A percentile compares a stretch with the other conserved stretches of the same genome.
phyloP scores from a whole-genome alignment of 768 basidiomycete species.

The Rhizopogon vesiculosus region DNA sequence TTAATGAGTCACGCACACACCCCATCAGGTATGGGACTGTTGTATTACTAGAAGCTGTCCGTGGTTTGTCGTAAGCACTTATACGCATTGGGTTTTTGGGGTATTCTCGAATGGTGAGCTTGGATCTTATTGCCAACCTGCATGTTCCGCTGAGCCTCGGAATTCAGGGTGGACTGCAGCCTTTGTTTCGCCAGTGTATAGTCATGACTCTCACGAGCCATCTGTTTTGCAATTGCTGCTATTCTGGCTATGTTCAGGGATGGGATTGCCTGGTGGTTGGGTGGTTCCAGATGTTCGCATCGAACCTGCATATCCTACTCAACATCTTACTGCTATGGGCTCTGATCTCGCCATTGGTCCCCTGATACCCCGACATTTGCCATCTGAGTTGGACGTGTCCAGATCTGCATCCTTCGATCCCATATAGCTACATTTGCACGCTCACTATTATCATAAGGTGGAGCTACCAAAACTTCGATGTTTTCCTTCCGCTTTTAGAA shows the following conservation, averaged over 20 bases:
- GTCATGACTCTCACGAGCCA: slow-evolving; percentile 35
- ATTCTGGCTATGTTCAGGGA: slow-evolving; percentile 55
- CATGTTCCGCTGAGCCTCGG: slow-evolving; percentile 3
- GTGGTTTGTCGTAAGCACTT: slow-evolving; percentile 40
- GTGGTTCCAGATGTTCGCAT: slow-evolving; percentile 18
- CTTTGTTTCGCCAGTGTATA: slow-evolving; percentile 44
- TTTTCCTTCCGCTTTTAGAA: neutral
- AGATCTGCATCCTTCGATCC: neutral
- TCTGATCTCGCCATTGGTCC: slow-evolving; percentile 12
- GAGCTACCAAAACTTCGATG: neutral
- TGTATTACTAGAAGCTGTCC: slow-evolving; percentile 30
- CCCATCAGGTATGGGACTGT: slow-evolving; percentile 33
- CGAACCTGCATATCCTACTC: slow-evolving; percentile 15
- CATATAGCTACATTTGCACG: neutral
- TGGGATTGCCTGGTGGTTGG: slow-evolving; percentile 32
- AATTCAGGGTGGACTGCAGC: slow-evolving; percentile 47
- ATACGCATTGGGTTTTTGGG: slow-evolving; percentile 40
- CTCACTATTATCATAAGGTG: neutral
- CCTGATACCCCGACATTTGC: neutral
- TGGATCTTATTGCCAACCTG: neutral
- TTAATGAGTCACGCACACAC: slow-evolving; percentile 6
- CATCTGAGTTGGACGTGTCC: neutral
- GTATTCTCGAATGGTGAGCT: slow-evolving; percentile 33
- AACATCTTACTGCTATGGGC: slow-evolving; percentile 21
- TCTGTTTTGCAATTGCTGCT: slow-evolving; percentile 46